Evolutionary conservation across 75 land plant genomes (phyloP), one percentile per base, ranked within the genome.

Genomic region (Cunninghamia lanceolata): DNA sequence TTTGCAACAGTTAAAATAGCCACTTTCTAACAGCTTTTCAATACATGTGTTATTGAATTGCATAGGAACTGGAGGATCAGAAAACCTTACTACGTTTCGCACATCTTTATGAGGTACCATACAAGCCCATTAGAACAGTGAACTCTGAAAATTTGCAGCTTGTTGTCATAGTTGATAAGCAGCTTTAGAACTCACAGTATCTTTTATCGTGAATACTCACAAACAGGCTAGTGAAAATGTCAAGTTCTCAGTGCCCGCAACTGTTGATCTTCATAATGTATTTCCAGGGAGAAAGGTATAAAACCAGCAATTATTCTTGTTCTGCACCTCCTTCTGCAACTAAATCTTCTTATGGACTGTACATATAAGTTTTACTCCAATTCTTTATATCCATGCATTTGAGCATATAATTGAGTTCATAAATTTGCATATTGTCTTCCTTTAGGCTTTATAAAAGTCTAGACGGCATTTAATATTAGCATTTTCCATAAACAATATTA

Each of bases 91-190:
- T 80, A 47, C 82, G 82, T 80, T 45, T 80, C n/a, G 82, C 82
- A 45, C 82, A 80, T 80, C 82, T 80, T 80, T 80, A 80, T 45
- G 82, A 80, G 82, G 82, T 80, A 80, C 34, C 32, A 80, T 28
- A 80, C 46, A 80, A 45, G 50, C n/a, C 52, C n/a, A n/a, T 45
- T 25, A n/a, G 50, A 80, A 40, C 14, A 28, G 34, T 28, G 6
- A 45, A 21, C 30, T 80, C 32, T 21, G 47, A 80, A 80, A 13
- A n/a, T n/a, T 77, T 77, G 80, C 11, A 80, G 4, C 45, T 9
- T 45, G 25, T 45, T 28, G 3, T 80, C 32, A 28, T n/a, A 80
- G 25, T 9, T n/a, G 4, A 43, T 45, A 80, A 45, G 30, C 50
- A 43, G 82, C 30, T 80, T 42, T 45, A 28, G 30, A 38, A 45